Conservation (phyloP, 192 early-diverging fungal species). For the Rhizophlyctis rosea region DNA sequence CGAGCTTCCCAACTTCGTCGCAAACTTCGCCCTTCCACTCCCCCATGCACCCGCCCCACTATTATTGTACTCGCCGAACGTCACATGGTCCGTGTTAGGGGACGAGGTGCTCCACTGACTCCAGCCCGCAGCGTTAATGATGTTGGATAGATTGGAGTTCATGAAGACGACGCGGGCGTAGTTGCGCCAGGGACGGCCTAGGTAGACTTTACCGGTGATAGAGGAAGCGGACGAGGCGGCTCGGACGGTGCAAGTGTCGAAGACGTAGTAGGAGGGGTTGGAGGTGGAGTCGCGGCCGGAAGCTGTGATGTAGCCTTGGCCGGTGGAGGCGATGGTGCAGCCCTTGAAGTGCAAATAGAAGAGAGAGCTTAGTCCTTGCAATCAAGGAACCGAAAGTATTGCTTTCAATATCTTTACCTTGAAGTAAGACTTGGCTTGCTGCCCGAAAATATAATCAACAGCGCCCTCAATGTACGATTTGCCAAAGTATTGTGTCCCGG, state of each 20-base stretch:
- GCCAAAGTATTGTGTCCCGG: constrained; percentile 17
- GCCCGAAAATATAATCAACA: constrained; percentile 19
- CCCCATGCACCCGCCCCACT: constrained; percentile 10
- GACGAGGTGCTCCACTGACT: too few species aligned
- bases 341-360: too few species aligned
- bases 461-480: constrained; percentile 10
- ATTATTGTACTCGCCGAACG: constrained; percentile 18
- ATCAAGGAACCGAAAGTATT: too few species aligned
- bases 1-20: too few species aligned
- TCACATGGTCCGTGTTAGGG: neutral
- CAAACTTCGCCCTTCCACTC: too few species aligned
- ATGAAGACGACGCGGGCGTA: constrained; percentile 18
- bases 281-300: constrained; percentile 5
- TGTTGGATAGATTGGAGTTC: constrained; percentile 3
- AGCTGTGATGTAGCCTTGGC: constrained; percentile 10
- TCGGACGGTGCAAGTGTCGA: constrained; percentile 9
- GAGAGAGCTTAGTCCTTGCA: too few species aligned
- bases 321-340: neutral
- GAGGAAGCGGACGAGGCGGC: neutral
- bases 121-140: constrained; percentile 4
- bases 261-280: constrained; percentile 8
- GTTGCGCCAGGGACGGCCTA: constrained; percentile 11
- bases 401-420: too few species aligned
- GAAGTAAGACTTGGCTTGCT: constrained; percentile 7
- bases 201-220: too few species aligned